phyloP scores from a whole-genome alignment of 371 early-diverging fungal genomes.

The Syncephalastrum sp. region DNA sequence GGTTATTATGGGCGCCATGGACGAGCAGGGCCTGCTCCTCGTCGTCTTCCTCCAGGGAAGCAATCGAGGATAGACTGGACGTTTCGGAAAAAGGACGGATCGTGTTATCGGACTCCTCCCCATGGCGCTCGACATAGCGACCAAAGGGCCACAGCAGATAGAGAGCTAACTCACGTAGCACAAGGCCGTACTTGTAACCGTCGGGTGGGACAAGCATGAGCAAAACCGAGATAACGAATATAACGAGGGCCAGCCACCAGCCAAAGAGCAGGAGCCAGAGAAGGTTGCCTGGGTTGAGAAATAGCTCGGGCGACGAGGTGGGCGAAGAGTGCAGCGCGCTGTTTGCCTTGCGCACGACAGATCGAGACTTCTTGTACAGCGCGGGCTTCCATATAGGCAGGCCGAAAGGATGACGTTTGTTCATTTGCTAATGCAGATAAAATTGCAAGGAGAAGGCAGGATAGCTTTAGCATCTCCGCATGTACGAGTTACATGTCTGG shows the following conservation, averaged over 20 bases:
- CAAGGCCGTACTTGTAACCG: constrained; percentile 55
- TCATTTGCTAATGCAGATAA: constrained; percentile 58
- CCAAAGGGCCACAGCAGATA: constrained; percentile 96
- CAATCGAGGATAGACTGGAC: constrained; percentile 4
- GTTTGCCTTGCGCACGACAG: constrained; percentile 76
- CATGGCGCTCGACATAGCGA: constrained; percentile 73
- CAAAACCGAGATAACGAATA: constrained; percentile 51
- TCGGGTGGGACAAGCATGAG: constrained; percentile 47
- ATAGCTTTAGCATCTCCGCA: neutral
- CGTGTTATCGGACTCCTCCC: constrained; percentile 14
- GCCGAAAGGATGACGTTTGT: constrained; percentile 89
- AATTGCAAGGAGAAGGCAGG: neutral
- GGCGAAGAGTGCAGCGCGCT: constrained; percentile 80
- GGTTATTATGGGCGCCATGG: neutral
- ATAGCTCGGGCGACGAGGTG: constrained; percentile 54
- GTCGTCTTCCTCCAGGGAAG: constrained; percentile 17
- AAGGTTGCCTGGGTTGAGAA: constrained; percentile 79
- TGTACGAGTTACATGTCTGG: neutral
- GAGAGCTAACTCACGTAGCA: constrained; percentile 60
- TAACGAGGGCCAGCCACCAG: constrained; percentile 81
- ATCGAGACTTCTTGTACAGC: constrained; percentile 91
- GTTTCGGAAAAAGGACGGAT: constrained; percentile 16
- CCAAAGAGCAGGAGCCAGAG: constrained; percentile 87
- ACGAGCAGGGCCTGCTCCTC: constrained; percentile 5
- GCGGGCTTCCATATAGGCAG: constrained; percentile 97